These are phyloP conservation scores for Aspergillus sclerotiicarbonarius DNA, from an alignment of 495 filamentous ascomycete genomes.

Conservation along the genomic window DNA sequence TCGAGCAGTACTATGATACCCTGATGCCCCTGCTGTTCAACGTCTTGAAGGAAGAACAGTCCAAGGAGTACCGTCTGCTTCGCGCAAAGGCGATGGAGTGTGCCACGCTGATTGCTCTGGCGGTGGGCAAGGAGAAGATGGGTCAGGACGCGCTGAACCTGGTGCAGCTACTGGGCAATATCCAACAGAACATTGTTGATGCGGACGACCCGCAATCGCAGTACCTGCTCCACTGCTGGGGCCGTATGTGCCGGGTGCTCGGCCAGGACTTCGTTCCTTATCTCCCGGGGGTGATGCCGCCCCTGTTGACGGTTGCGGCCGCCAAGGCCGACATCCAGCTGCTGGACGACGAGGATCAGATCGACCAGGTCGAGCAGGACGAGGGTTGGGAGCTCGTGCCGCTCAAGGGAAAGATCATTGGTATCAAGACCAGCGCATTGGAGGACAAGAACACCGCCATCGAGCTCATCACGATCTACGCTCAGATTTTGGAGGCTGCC, in stretches of 20 bases:
- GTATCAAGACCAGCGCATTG: conserved; percentile 93
- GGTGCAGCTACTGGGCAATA: conserved; percentile 79
- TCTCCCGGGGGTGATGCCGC: conserved; percentile 89
- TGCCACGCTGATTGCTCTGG: conserved; percentile 92
- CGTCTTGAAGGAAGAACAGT: conserved; percentile 81
- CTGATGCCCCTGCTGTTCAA: conserved; percentile 93
- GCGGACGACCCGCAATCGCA: conserved; percentile 94
- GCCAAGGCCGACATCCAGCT: conserved; percentile 98
- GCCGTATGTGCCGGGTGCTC: conserved; percentile 94
- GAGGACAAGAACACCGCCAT: conserved; percentile 99
- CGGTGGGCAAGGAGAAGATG: conserved; percentile 90
- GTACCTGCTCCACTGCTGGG: conserved; percentile 99
- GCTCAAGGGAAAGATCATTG: conserved; percentile 93
- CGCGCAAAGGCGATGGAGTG: conserved; percentile 99
- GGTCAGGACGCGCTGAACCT: conserved; percentile 80
- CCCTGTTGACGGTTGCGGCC: conserved; percentile 82
- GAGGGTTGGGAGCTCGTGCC: conserved; percentile 98
- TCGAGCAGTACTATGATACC: conserved; percentile 91
- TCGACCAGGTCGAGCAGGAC: conserved; percentile 87
- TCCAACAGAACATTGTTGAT: conserved; percentile 86
- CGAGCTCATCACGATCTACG: conserved; percentile 94
- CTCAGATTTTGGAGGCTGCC: conserved; percentile 84
- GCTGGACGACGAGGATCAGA: conserved; percentile 92
- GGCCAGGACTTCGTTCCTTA: conserved; percentile 89
- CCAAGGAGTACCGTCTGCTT: conserved; percentile 87